phyloP scores from a whole-genome alignment of 2,329 filamentous ascomycete genomes.

The Trichoderma harzianum region DNA sequence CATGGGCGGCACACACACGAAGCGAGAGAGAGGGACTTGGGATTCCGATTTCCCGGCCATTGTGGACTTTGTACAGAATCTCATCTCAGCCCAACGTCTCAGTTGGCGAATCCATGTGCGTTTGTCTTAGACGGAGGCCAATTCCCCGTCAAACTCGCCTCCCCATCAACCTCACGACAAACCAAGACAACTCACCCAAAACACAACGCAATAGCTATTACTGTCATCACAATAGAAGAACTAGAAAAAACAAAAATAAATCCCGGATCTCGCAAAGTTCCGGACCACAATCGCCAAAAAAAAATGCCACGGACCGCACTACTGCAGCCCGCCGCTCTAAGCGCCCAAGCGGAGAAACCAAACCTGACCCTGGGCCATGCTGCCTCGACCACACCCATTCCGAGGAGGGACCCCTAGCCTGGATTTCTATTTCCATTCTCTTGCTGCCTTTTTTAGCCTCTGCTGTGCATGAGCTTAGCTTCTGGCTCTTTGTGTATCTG shows the following conservation, averaged over 20 bases:
- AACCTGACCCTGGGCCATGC: constrained; percentile 11
- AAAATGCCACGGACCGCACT: constrained; percentile 12
- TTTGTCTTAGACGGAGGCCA: background rate
- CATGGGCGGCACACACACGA: background rate
- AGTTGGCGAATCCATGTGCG: background rate
- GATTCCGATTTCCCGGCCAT: background rate
- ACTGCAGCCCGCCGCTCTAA: constrained; percentile 24
- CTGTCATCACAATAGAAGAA: background rate
- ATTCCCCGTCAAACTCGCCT: background rate
- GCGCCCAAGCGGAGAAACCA: constrained; percentile 25
- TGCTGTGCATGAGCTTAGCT: background rate
- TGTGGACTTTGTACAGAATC: background rate
- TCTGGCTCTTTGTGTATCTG: background rate
- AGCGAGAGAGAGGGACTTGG: background rate
- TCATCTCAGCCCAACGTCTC: background rate
- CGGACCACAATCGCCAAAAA: background rate
- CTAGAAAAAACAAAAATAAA: background rate
- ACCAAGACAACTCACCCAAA: background rate
- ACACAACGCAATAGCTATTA: background rate
- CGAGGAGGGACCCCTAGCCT: background rate
- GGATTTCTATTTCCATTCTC: constrained; percentile 7
- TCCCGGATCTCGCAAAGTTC: background rate
- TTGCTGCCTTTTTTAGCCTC: background rate
- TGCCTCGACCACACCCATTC: constrained; percentile 17
- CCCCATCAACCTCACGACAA: background rate